Base-by-base conservation (phyloP, 1,284 basidiomycete genomes). In the Sphagnurus paluster region DNA sequence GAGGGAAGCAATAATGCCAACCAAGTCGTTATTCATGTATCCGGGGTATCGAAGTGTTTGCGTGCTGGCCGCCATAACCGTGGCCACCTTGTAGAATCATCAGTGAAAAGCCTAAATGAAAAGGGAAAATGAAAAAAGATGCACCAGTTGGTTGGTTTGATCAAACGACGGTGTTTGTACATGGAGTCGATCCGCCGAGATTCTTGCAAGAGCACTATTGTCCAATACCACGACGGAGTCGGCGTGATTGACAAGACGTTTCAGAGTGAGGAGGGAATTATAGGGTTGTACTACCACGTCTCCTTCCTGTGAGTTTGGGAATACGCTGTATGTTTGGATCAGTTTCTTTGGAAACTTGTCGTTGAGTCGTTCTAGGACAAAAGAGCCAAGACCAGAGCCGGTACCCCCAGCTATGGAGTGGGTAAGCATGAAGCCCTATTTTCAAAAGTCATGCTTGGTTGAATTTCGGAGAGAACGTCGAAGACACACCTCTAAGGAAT, bases 1-100 rank as follows among this genome's bases (percentile, higher is more conserved):
- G 43, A 99, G 79, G 10, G 92, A 95, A 2, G 97, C 94, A 48
- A 99, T 90, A 59, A 99, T 98, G 20, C 95, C 93, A 54, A 98
- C 93, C 25, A 98, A 82, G 63, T 99, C 96, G 61, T 99, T 99
- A 76, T 99, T 99, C 96, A 98, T 99, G 70, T 99, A 99, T 41
- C 93, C 92, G 0, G 97, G 97, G 71, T 98, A 99, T 57, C 97
- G 84, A 19, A 99, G 79, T 13, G 97, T 99, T 59, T 96, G 93
- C 0, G 96, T 99, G 50, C 93, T 96, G 2, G 96, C 96, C 8
- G 96, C 90, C 80, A 98, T 96, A 40, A 97, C 93, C 1, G 94
- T 97, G 2, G 94, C 87, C 0, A 92, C 90, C 92, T 97, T 48
- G 9, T 53, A 43, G 2, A 36, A 30, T 24, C 1, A 33, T 38